Conservation (phyloP, 768 basidiomycete genomes). For the Agaricus subrufescens region DNA sequence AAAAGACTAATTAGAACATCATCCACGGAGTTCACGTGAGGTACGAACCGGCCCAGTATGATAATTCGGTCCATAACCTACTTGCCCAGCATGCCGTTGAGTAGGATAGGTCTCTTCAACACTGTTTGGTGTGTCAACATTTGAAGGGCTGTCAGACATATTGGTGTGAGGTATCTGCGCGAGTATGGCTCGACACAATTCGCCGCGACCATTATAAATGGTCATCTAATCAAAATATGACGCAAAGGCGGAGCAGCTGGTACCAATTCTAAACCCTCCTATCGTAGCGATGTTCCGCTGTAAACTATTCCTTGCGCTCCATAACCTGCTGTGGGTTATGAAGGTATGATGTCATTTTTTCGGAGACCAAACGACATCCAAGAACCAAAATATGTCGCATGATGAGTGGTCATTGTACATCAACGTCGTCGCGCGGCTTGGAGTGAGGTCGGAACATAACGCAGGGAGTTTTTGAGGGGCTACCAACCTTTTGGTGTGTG, state of each 20-base stretch:
- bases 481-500: too few species aligned
- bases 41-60: not conserved
- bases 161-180: not conserved
- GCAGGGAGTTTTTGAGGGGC: too few species aligned
- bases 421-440: too few species aligned
- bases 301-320: not conserved
- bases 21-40: not conserved
- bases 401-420: too few species aligned
- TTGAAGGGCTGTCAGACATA: not conserved
- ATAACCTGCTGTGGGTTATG: too few species aligned
- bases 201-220: not conserved
- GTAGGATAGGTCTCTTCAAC: not conserved
- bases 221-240: not conserved
- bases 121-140: not conserved
- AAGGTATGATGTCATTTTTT: too few species aligned
- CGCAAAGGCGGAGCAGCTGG: constrained; percentile 1
- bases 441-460: too few species aligned
- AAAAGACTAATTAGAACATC: not conserved
- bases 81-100: constrained; percentile 8
- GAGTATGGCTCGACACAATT: not conserved
- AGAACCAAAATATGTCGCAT: too few species aligned
- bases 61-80: constrained; percentile 8
- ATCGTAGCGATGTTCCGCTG: not conserved
- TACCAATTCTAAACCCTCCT: not conserved
- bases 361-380: too few species aligned